Conservation (phyloP, 495 filamentous ascomycete genomes). For the Opeltia flavorubescens region DNA sequence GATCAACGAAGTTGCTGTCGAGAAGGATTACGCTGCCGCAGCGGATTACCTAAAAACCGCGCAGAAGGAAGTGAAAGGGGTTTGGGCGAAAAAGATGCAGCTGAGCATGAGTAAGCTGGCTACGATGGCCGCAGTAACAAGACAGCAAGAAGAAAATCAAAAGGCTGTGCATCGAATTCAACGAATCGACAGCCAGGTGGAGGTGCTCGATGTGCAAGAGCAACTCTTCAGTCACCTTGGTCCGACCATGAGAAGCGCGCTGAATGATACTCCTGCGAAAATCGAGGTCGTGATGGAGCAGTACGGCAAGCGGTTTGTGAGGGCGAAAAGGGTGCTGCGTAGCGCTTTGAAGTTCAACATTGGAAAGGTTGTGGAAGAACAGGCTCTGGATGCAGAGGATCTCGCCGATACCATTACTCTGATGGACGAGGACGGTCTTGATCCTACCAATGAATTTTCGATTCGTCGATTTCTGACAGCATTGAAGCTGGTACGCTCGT, state of each 20-base stretch:
- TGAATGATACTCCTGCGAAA: conserved; percentile 60
- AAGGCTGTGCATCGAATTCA: conserved; percentile 22
- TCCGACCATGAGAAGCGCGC: conserved; percentile 44
- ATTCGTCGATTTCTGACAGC: conserved; percentile 56
- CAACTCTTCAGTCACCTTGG: conserved; percentile 46
- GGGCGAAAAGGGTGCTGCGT: conserved; percentile 47
- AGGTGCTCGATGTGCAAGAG: conserved; percentile 60
- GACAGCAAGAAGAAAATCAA: conserved; percentile 16
- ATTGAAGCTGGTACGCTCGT: conserved; percentile 47
- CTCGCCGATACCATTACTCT: conserved; percentile 77
- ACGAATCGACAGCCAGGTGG: conserved; percentile 44
- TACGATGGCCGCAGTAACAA: conserved; percentile 44
- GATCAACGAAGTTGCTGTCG: conserved; percentile 77
- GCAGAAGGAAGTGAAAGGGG: conserved; percentile 48
- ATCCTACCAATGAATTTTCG: conserved; percentile 24
- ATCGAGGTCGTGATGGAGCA: conserved; percentile 57
- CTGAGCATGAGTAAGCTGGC: conserved; percentile 78
- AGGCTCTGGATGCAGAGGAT: conserved; percentile 48
- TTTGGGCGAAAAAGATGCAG: conserved; percentile 85
- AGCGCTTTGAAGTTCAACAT: conserved; percentile 52
- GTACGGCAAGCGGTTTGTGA: conserved; percentile 40
- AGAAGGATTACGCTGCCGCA: conserved; percentile 58
- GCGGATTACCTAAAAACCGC: conserved; percentile 53
- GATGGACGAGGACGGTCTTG: conserved; percentile 28
- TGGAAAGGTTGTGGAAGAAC: conserved; percentile 47